Percentiles rank a stretch among this genome's conserved stretches.
These are phyloP conservation scores for Leccinum subtestaceum DNA, from an alignment of 768 basidiomycete genomes.

Conservation along the genomic window DNA sequence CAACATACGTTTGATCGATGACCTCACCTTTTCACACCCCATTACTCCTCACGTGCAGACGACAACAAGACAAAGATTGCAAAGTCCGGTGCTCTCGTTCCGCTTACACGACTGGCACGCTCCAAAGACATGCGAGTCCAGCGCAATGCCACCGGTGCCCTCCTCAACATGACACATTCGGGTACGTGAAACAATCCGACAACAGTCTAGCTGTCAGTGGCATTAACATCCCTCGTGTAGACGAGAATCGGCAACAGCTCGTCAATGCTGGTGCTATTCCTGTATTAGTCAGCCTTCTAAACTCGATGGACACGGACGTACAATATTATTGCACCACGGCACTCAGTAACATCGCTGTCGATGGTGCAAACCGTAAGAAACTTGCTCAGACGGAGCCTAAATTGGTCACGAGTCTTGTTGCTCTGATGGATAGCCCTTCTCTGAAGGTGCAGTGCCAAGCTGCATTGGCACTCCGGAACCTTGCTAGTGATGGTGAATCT, in stretches of 20 bases:
- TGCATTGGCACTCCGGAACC: conserved; percentile 90
- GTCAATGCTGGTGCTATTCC: conserved; percentile 99
- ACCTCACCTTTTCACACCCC: conserved; percentile 2
- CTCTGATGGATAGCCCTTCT: conserved; percentile 95
- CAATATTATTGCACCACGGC: conserved; percentile 99
- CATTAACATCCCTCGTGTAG: conserved; percentile 39
- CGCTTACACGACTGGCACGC: conserved; percentile 90
- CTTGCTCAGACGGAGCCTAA: conserved; percentile 92
- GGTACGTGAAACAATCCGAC: conserved; percentile 46
- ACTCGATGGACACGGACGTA: conserved; percentile 97
- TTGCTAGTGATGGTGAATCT: conserved; percentile 86
- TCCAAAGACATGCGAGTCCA: conserved; percentile 99
- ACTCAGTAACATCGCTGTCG: conserved; percentile 96
- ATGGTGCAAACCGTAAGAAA: conserved; percentile 92
- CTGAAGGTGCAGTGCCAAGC: conserved; percentile 99
- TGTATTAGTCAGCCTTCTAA: conserved; percentile 90
- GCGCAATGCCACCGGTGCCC: conserved; percentile 95
- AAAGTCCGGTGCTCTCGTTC: conserved; percentile 97
- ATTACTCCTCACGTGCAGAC: conserved; percentile 46
- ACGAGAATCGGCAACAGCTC: conserved; percentile 97
- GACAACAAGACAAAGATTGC: conserved; percentile 99
- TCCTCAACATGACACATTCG: conserved; percentile 99
- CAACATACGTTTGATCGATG: neutral
- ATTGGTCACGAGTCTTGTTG: conserved; percentile 88
- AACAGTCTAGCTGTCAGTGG: neutral